A percentile compares a stretch with the other conserved stretches of the same genome.
Evolutionary conservation across 768 basidiomycete species (phyloP).

Genomic region (Clathrus columnatus): DNA sequence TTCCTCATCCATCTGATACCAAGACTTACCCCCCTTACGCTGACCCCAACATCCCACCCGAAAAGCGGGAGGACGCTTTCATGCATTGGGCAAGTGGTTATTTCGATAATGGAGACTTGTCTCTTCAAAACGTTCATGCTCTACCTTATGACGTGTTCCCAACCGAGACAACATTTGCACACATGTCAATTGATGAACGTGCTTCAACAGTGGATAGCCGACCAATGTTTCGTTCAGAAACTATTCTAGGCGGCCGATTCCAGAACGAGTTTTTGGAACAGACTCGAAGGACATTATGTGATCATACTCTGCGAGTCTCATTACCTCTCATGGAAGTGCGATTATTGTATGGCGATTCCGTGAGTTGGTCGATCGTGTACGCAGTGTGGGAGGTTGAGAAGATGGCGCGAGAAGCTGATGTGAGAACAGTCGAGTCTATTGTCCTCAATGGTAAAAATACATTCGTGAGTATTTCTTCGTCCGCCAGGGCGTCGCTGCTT

Average conservation of each 20-base stretch:
- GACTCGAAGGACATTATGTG: neutral
- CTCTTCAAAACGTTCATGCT: conserved; percentile 16
- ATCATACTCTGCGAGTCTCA: neutral
- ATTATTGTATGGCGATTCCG: conserved; percentile 1
- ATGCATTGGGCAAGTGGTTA: conserved; percentile 25
- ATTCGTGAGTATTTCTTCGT: neutral
- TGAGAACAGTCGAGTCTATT: neutral
- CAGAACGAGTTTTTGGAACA: neutral
- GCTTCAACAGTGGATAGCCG: neutral
- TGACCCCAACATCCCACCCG: conserved; percentile 20
- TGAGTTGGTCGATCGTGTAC: neutral
- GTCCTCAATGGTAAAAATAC: neutral
- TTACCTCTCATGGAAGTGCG: neutral
- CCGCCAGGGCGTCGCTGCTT: neutral
- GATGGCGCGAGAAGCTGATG: neutral
- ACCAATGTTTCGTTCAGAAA: conserved; percentile 6
- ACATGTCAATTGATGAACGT: conserved; percentile 1
- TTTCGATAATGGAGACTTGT: conserved; percentile 25
- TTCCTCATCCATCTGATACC: conserved; percentile 14
- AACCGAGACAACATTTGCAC: neutral
- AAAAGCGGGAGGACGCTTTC: conserved; percentile 17
- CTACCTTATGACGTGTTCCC: conserved; percentile 20
- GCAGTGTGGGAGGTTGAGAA: conserved; percentile 5
- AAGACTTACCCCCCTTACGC: conserved; percentile 21
- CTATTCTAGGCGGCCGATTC: neutral